Evolutionary conservation across 257 asterid species (phyloP), one percentile per base, ranked within the genome.

Genomic region (Solanum acaule): DNA sequence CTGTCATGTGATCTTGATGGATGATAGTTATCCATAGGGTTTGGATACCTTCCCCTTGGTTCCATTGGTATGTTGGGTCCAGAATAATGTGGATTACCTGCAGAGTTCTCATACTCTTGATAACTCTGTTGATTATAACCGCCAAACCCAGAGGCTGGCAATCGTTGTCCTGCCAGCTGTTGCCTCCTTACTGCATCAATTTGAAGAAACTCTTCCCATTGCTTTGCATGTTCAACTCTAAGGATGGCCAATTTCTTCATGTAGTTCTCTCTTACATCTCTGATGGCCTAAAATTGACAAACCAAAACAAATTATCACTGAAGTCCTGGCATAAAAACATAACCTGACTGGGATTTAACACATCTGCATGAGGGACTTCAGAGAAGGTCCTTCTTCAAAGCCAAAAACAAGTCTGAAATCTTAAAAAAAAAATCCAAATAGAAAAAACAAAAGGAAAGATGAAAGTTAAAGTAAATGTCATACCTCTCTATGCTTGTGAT

Each of bases 401-500:
- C 34, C 38, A 44, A 72, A 72, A 84, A 35, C 59, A 70, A 38
- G 49, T 40, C 42, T 14, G 75, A 73, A 33, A 52, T 52, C 65
- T 15, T 4, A 11, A 49, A 44, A 23, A 70, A 18, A 82, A 4
- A 20, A 27, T 86, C 35, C 86, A 81, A 68, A 81, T 22, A 10
- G 37, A 63, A 38, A 49, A 35, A 65, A 38, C 34, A 25, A 72
- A 65, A 40, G 35, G 65, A 85, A 52, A 38, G 35, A 79, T 59
- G 56, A 75, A 11, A 72, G n/a, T 13, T 52, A 40, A 79, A 85
- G 77, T 49, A 27, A 73, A 88, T 92, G 85, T 83, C 89, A 87
- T 89, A 96, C 99, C 98, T 97, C 98, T n/a, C 98, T 96, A 88
- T 96, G 99, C 92, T 90, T 94, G 90, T 68, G 82, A 91, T 94